A percentile compares a stretch with the other conserved stretches of the same genome.
These are phyloP conservation scores for Begonia peltatifolia DNA, from an alignment of 306 rosid genomes.

Conservation along the genomic window DNA sequence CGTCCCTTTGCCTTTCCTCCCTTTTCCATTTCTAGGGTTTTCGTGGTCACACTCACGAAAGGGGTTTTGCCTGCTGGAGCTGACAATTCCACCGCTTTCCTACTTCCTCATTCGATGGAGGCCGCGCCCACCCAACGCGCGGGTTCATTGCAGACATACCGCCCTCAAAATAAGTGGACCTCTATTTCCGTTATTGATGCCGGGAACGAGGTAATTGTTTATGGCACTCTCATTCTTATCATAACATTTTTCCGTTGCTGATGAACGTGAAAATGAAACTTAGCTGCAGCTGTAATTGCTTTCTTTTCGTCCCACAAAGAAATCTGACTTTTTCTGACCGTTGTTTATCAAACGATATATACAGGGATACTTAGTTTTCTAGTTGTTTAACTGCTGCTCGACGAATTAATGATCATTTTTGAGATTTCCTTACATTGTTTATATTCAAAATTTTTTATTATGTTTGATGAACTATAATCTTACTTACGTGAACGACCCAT, in stretches of 20 bases:
- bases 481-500: no score
- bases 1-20: neutral
- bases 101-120: conserved; percentile 46
- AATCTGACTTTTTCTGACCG: neutral
- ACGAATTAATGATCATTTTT: no score
- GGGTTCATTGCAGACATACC: conserved; percentile 41
- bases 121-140: conserved; percentile 58
- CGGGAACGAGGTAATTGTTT: conserved; percentile 48
- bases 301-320: neutral
- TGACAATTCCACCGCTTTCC: neutral
- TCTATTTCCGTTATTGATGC: no score
- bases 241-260: neutral
- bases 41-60: neutral
- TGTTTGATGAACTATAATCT: no score
- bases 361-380: no score
- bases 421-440: no score
- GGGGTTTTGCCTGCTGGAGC: conserved; percentile 20
- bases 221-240: conserved; percentile 20
- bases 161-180: conserved; percentile 32
- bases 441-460: no score
- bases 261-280: neutral
- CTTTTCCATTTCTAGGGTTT: conserved; percentile 34
- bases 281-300: no score
- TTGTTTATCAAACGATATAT: no score
- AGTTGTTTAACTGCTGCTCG: no score